Evolutionary conservation across 805 yeast species (phyloP).

Genomic region (Priceomyces castillae): DNA sequence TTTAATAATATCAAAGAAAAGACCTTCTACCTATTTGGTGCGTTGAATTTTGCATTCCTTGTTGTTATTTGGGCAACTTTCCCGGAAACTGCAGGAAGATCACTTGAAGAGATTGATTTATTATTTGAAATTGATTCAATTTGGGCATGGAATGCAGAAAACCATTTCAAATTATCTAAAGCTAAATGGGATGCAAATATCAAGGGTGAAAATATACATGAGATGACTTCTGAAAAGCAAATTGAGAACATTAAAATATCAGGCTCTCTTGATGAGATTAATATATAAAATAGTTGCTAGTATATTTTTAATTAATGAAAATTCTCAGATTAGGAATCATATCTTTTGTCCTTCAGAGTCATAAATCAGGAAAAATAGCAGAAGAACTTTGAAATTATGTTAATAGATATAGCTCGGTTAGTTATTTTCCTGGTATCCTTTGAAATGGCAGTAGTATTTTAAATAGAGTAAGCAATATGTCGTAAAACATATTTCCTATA

Average conservation of each 20-base stretch:
- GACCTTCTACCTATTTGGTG: conserved; percentile 45
- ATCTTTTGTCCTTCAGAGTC: no score
- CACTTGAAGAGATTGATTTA: conserved; percentile 14
- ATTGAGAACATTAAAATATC: background rate
- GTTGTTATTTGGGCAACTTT: conserved; percentile 4
- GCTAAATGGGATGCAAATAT: background rate
- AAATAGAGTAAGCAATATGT: no score
- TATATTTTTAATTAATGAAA: no score
- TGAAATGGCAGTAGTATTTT: no score
- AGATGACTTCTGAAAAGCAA: background rate
- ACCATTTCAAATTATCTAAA: background rate
- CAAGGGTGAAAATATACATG: background rate
- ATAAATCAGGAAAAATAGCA: no score
- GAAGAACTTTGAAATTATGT: no score
- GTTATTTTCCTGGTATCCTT: no score
- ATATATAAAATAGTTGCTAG: no score
- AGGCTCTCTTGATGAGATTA: background rate
- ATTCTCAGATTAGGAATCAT: no score
- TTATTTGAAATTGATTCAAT: background rate
- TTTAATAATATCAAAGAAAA: conserved; percentile 47
- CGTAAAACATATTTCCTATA: no score
- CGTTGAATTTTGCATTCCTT: conserved; percentile 22
- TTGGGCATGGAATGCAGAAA: conserved; percentile 1
- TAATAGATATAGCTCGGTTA: no score
- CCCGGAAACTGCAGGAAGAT: conserved; percentile 9